Base-by-base conservation (phyloP, 768 basidiomycete species). In the Megacollybia marginata region DNA sequence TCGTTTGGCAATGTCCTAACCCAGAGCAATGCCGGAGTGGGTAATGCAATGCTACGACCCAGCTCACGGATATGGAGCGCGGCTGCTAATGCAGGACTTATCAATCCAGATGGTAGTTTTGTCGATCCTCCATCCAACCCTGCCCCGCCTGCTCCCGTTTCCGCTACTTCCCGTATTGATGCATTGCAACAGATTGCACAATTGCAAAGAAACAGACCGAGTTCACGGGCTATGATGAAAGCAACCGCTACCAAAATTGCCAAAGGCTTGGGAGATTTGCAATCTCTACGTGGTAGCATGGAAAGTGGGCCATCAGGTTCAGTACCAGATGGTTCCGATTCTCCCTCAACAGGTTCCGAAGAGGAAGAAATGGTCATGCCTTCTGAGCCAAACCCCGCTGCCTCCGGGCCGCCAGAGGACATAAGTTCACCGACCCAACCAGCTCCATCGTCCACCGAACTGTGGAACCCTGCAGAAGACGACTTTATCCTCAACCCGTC, bases 361-460 rank as follows among this genome's bases (percentile, higher is more conserved):
- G 54, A 58, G 10, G 58, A 58, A 34, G 64, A 61, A 40, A 53
- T 56, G 31, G 60, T 61, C 10, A 58, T 62, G 57, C 59, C 60
- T 18, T 54, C 58, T 9, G 3, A 16, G 9, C 44, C 15, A 44
- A 13, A 28, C 18, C 15, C 23, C 44, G 28, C 15, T 9, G 23
- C 44, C 3, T 13, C 12, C 18, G 15, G n/a, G 11, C 23, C 44
- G 5, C 28, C 23, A 13, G 18, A 13, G 9, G 23, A 40, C 38
- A 33, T 40, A 13, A 12, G 23, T 16, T 46, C 31, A 28, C 23
- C 23, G 6, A 6, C 23, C 23, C 23, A 2, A 28, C 23, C 23
- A 28, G 23, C 6, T 2, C 6, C 23, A 28, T 6, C 23, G 2
- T 28, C 23, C 4, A 28, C 23, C 23, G 23, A 28, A 28, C 23